These are phyloP conservation scores for Sphaerosporella brunnea DNA, from an alignment of 495 filamentous ascomycete species.

Conservation along the genomic window DNA sequence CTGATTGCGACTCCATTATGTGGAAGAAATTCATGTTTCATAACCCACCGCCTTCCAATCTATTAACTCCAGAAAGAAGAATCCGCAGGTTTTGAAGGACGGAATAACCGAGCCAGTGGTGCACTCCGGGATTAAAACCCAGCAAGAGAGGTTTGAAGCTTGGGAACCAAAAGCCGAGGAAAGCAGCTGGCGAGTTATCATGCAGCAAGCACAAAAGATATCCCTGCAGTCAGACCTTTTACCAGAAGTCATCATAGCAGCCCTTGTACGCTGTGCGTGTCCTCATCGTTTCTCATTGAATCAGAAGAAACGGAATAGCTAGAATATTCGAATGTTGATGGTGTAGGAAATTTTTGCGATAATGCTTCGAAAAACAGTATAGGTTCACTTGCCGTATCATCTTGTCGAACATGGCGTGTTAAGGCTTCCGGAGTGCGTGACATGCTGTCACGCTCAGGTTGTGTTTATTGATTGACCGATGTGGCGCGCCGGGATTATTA, in stretches of 20 bases:
- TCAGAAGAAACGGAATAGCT: too few relatives aligned
- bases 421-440: too few relatives aligned
- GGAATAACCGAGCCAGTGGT: neutral
- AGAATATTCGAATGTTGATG: too few relatives aligned
- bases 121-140: neutral
- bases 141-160: conserved; percentile 1
- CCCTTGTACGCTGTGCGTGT: neutral
- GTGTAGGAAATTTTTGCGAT: too few relatives aligned
- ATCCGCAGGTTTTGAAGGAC: neutral
- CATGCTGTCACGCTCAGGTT: too few relatives aligned
- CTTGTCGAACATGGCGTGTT: too few relatives aligned
- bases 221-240: conserved; percentile 5
- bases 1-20: conserved; percentile 3
- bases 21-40: neutral
- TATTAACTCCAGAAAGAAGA: conserved; percentile 4
- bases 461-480: too few relatives aligned
- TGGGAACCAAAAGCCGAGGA: neutral
- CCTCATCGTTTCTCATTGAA: too few relatives aligned
- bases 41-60: conserved; percentile 5
- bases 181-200: neutral
- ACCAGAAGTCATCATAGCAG: conserved; percentile 1
- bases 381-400: too few relatives aligned
- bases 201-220: neutral
- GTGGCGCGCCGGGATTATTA: too few relatives aligned
- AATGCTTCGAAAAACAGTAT: too few relatives aligned